Percentiles rank a stretch among this genome's conserved stretches.
These are phyloP conservation scores for Sutorius eximius DNA, from an alignment of 1,284 basidiomycete species.

Conservation along the genomic window DNA sequence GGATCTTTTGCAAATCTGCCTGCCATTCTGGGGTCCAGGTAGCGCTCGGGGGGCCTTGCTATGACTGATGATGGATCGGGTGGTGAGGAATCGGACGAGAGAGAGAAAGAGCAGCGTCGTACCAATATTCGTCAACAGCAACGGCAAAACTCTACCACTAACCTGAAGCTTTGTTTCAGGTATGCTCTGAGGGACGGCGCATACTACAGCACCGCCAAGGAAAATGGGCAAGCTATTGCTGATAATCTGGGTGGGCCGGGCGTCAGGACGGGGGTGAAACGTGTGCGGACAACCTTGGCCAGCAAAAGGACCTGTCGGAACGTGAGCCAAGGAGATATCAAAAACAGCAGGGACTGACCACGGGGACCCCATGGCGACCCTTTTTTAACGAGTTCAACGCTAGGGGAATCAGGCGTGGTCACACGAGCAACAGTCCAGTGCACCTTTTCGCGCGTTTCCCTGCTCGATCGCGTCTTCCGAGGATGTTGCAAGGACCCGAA, in stretches of 20 bases:
- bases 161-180: conserved; percentile 42
- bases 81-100: background rate
- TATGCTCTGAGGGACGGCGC: conserved; percentile 24
- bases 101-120: conserved; percentile 21
- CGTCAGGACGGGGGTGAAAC: background rate
- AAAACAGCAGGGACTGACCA: conserved; percentile 50
- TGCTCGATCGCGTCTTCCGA: conserved; percentile 73
- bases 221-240: conserved; percentile 95
- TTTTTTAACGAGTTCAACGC: conserved; percentile 76
- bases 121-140: conserved; percentile 78
- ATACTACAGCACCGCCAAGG: conserved; percentile 82
- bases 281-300: conserved; percentile 73
- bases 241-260: conserved; percentile 66
- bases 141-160: conserved; percentile 87
- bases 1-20: too few species aligned
- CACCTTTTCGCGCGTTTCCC: conserved; percentile 70
- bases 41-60: too few species aligned
- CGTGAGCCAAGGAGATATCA: conserved; percentile 1
- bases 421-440: background rate
- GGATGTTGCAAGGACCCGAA: conserved; percentile 81
- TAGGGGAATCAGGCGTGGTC: conserved; percentile 27
- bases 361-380: conserved; percentile 93
- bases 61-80: conserved; percentile 51
- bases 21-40: too few species aligned
- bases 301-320: conserved; percentile 69